A percentile compares a stretch with the other conserved stretches of the same genome.
Conservation (phyloP, 495 filamentous ascomycete species). For the Penicillium longicatenatum region DNA sequence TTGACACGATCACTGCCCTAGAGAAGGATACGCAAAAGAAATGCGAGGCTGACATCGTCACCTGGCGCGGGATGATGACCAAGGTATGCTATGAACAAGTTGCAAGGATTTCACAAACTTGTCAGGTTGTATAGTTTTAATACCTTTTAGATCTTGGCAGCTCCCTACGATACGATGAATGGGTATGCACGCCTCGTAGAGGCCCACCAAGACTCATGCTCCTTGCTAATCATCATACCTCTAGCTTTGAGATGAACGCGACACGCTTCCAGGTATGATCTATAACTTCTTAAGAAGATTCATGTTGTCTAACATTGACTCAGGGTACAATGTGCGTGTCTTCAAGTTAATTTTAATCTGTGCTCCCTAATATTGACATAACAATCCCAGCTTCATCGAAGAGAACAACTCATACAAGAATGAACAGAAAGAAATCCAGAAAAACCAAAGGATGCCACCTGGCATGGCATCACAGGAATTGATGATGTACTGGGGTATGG, state of each 20-base stretch:
- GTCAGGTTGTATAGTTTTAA: not conserved
- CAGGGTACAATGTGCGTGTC: constrained; percentile 77
- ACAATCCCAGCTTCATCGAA: constrained; percentile 76
- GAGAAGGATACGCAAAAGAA: constrained; percentile 67
- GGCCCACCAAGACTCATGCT: not conserved
- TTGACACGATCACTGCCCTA: constrained; percentile 70
- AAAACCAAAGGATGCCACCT: constrained; percentile 50
- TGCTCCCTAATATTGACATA: constrained; percentile 10
- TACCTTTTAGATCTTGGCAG: constrained; percentile 70
- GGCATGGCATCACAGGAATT: constrained; percentile 63
- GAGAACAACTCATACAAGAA: constrained; percentile 76
- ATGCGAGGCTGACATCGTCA: constrained; percentile 78
- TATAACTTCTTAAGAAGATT: not conserved
- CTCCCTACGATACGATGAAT: constrained; percentile 78
- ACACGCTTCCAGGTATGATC: constrained; percentile 79
- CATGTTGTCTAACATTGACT: constrained; percentile 19
- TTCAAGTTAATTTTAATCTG: not conserved
- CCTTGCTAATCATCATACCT: constrained; percentile 8
- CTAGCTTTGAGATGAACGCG: constrained; percentile 94
- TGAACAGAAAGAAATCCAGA: constrained; percentile 53
- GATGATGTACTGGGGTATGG: constrained; percentile 65
- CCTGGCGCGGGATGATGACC: constrained; percentile 98
- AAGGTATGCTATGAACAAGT: constrained; percentile 58
- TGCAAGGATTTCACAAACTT: not conserved
- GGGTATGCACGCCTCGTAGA: constrained; percentile 57